phyloP scores from a whole-genome alignment of 2,329 filamentous ascomycete genomes.

The Xylariaceae sp. region DNA sequence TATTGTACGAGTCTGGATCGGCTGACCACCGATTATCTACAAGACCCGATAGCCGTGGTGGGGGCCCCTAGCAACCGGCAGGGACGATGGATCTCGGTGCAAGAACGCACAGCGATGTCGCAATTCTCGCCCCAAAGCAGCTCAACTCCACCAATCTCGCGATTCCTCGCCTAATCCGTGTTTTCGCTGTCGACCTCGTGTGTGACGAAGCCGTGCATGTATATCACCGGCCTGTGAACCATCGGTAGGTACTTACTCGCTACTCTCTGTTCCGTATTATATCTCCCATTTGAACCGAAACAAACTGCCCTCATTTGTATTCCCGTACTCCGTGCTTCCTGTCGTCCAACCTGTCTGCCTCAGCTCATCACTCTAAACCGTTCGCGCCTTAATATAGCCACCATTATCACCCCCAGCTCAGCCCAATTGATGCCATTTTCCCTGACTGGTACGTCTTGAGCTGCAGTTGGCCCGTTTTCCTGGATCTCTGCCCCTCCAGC shows the following conservation, averaged over 20 bases:
- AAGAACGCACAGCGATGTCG: slow-evolving; percentile 32
- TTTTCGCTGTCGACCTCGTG: too few species aligned
- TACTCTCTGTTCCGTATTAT: too few species aligned
- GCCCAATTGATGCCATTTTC: not conserved
- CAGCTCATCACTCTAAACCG: not conserved
- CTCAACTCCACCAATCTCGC: slow-evolving; percentile 30
- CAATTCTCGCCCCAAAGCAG: slow-evolving; percentile 37
- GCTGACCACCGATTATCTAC: too few species aligned
- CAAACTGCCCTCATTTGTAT: too few species aligned
- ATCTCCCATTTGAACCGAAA: too few species aligned
- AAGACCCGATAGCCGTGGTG: slow-evolving; percentile 27
- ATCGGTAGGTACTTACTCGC: too few species aligned
- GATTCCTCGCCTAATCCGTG: slow-evolving; percentile 29
- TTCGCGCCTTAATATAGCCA: not conserved
- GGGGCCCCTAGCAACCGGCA: slow-evolving; percentile 15
- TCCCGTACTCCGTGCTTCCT: too few species aligned
- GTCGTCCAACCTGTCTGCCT: not conserved
- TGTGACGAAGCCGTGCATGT: too few species aligned
- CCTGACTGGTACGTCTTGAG: not conserved
- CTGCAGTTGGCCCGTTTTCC: too few species aligned
- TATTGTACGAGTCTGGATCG: too few species aligned
- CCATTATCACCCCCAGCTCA: not conserved
- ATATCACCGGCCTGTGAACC: too few species aligned
- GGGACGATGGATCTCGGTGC: slow-evolving; percentile 28
- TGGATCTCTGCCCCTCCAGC: not conserved